phyloP scores from a whole-genome alignment of 495 filamentous ascomycete genomes.

The Podospora pseudocomata region DNA sequence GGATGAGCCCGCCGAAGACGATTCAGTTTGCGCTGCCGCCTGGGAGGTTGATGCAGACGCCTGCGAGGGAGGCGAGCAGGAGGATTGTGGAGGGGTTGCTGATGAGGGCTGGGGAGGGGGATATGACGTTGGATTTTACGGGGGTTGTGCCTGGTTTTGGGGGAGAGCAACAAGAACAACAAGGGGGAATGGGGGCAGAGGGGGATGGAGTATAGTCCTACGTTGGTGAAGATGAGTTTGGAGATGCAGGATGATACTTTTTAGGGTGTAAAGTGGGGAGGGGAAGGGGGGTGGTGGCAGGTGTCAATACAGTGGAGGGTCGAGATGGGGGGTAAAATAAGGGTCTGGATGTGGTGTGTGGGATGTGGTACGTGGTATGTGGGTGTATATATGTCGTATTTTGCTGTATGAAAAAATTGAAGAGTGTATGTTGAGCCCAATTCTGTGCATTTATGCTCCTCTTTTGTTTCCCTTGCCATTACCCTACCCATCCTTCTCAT shows the following conservation, averaged over 20 bases:
- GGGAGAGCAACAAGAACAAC: background rate
- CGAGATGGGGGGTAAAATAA: too few relatives aligned
- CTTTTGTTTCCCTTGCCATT: too few relatives aligned
- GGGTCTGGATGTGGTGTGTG: too few relatives aligned
- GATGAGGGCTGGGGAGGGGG: conserved; percentile 71
- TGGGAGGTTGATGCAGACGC: conserved; percentile 82
- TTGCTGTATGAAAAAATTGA: too few relatives aligned
- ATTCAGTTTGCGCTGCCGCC: conserved; percentile 94
- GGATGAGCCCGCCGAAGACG: conserved; percentile 89
- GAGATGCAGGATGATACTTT: conserved; percentile 69
- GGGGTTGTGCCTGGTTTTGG: background rate
- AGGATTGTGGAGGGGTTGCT: conserved; percentile 90
- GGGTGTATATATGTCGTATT: too few relatives aligned
- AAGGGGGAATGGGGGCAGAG: background rate
- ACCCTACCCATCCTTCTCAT: too few relatives aligned
- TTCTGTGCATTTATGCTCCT: too few relatives aligned
- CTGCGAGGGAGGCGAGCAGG: conserved; percentile 85
- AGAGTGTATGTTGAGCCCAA: too few relatives aligned
- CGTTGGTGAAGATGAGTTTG: conserved; percentile 64
- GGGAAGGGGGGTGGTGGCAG: conserved; percentile 5
- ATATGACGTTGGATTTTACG: conserved; percentile 36
- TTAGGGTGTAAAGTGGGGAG: conserved; percentile 25
- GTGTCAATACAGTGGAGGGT: background rate
- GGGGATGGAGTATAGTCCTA: conserved; percentile 61
- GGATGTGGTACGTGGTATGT: too few relatives aligned